Evolutionary conservation across 345 rosid genomes (phyloP).

Genomic region (Toxicodendron radicans): DNA sequence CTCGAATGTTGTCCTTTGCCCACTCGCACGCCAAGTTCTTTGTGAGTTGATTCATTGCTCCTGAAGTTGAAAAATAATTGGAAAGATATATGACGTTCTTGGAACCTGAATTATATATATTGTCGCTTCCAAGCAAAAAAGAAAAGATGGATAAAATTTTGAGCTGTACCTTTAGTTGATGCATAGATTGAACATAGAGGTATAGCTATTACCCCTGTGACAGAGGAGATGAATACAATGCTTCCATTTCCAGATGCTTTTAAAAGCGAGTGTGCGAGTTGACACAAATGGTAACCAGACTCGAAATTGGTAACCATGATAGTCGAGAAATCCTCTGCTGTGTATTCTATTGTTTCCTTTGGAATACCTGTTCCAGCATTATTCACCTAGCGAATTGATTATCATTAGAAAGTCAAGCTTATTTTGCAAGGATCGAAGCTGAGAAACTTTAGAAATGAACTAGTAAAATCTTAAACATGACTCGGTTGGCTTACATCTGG

Average conservation of each 20-base stretch:
- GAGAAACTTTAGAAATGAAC: too few relatives aligned
- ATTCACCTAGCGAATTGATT: conserved; percentile 32
- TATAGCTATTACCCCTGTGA: conserved; percentile 31
- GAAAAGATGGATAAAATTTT: too few relatives aligned
- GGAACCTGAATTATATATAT: too few relatives aligned
- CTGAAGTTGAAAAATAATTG: conserved; percentile 25
- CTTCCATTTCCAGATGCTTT: conserved; percentile 48
- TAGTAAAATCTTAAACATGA: too few relatives aligned
- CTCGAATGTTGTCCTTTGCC: conserved; percentile 49
- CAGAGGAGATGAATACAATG: conserved; percentile 48
- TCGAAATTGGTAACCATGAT: conserved; percentile 42
- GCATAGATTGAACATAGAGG: conserved; percentile 35
- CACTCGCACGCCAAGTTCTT: conserved; percentile 55
- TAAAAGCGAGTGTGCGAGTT: conserved; percentile 48
- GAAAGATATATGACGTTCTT: too few relatives aligned
- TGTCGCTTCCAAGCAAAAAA: too few relatives aligned
- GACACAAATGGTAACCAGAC: conserved; percentile 45
- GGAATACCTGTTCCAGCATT: conserved; percentile 41
- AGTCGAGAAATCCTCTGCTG: conserved; percentile 29
- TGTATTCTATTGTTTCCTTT: conserved; percentile 32
- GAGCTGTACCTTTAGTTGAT: conserved; percentile 39
- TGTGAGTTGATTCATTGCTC: conserved; percentile 47
- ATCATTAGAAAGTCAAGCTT: not conserved
- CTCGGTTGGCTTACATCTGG: too few relatives aligned
- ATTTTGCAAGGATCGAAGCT: too few relatives aligned